Evolutionary conservation across 805 yeast genomes (phyloP).

Genomic region (Cyberlindnera xylosilytica): DNA sequence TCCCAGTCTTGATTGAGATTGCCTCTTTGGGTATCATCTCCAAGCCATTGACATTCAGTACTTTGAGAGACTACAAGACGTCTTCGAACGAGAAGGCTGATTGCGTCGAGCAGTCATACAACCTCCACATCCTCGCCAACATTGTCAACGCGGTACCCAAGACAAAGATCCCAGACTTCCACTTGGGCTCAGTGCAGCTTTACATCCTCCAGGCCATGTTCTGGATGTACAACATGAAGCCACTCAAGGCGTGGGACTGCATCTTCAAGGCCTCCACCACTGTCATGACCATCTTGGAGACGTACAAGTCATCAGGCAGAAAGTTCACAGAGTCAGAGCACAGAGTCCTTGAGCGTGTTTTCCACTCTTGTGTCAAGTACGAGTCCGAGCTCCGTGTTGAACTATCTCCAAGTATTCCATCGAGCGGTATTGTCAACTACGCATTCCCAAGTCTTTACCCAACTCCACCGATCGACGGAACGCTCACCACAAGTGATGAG

Average conservation of each 20-base stretch:
- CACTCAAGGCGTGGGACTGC: slow-evolving; percentile 23
- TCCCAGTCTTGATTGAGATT: slow-evolving; percentile 15
- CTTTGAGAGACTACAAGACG: slow-evolving; percentile 7
- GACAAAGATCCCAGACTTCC: slow-evolving; percentile 15
- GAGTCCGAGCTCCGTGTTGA: slow-evolving; percentile 27
- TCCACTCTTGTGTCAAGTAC: slow-evolving; percentile 25
- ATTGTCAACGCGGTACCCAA: slow-evolving; percentile 12
- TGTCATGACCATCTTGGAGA: slow-evolving; percentile 21
- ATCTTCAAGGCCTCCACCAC: slow-evolving; percentile 21
- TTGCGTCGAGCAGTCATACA: slow-evolving; percentile 8
- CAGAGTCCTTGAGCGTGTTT: slow-evolving; percentile 19
- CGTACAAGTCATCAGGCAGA: slow-evolving; percentile 18
- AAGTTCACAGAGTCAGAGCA: slow-evolving; percentile 19
- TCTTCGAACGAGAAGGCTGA: slow-evolving; percentile 16
- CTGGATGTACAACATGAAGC: slow-evolving; percentile 26
- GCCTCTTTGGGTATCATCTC: slow-evolving; percentile 19
- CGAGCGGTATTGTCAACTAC: slow-evolving; percentile 25
- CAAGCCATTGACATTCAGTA: slow-evolving; percentile 19
- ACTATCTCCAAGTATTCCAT: slow-evolving; percentile 24
- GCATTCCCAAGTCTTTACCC: slow-evolving; percentile 25
- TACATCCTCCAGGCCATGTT: slow-evolving; percentile 18
- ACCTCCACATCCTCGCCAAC: slow-evolving; percentile 13
- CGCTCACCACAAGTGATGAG: slow-evolving; percentile 18
- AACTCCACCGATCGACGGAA: slow-evolving; percentile 20
- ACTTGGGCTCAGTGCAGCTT: slow-evolving; percentile 18